Base-by-base conservation (phyloP, 2,329 filamentous ascomycete genomes). In the Akanthomyces uredinophilus region DNA sequence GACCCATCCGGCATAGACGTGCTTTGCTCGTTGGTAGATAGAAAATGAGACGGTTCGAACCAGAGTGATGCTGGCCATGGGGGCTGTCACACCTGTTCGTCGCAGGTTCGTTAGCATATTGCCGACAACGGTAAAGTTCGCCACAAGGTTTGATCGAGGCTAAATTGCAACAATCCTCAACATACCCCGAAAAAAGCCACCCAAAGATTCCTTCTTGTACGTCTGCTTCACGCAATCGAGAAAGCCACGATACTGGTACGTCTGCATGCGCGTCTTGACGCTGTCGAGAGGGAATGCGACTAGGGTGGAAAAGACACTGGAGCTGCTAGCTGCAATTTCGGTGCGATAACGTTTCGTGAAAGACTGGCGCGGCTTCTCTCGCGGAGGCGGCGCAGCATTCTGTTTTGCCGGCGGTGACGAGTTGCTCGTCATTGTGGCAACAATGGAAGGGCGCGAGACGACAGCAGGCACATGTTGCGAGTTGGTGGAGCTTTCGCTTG, bases 261-360 rank as follows among this genome's bases (percentile, higher is more conserved):
- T 90, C 79, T 96, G 91, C 86, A 95, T 91, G 70, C 91, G 89
- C 61, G 90, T 93, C 80, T 96, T 96, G 73, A 94, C 88, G 69
- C 91, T 94, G 74, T 96, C 91, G 68, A 96, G 84, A 24, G 91
- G 91, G 72, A 94, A 96, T n/a, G 91, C 89, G 66, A 84, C 81
- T 71, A 92, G 83, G 47, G 91, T 95, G 43, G 89, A 92, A 62
- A 94, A 81, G 66, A 93, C 81, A 74, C 89, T 93, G 71, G 88
- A 90, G 44, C 86, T 81, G 75, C 87, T 90, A 50, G 91, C 91
- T 64, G 90, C 86, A 67, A 95, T 86, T 76, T 94, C 89, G 54
- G 89, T 93, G 66, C 90, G 85, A 75, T 95, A 94, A 67, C 83
- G 83, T 78, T 91, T 92, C 70, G 89, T 80, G 79, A 88, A 70